Conservation (phyloP, 768 basidiomycete species). For the Russula griseocarnosa region DNA sequence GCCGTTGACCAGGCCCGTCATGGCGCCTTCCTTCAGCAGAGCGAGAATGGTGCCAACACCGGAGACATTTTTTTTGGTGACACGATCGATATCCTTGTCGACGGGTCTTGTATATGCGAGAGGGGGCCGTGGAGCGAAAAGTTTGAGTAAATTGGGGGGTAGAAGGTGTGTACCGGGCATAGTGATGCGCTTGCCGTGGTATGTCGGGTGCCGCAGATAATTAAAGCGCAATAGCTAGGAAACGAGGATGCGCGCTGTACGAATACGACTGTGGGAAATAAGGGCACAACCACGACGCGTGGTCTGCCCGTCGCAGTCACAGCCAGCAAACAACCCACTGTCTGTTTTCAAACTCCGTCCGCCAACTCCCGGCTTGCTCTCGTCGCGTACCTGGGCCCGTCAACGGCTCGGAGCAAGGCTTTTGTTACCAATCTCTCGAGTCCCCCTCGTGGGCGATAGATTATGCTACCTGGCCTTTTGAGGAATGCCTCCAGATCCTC, state of each 20-base stretch:
- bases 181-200: conserved; percentile 18
- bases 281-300: conserved; percentile 1
- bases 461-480: conserved; percentile 10
- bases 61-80: conserved; percentile 60
- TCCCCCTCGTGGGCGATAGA: conserved; percentile 5
- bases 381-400: too few species aligned
- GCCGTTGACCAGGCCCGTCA: conserved; percentile 59
- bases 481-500: conserved; percentile 13
- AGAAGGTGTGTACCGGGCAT: conserved; percentile 80
- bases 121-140: conserved; percentile 91
- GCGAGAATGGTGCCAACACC: conserved; percentile 77
- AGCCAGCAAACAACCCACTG: neutral
- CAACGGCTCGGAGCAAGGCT: neutral
- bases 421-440: neutral
- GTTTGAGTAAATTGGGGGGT: conserved; percentile 92
- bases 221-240: conserved; percentile 13
- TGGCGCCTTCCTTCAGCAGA: conserved; percentile 72
- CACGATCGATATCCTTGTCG: conserved; percentile 75
- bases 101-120: conserved; percentile 83
- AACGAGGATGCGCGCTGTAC: conserved; percentile 12
- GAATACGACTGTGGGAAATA: conserved; percentile 1
- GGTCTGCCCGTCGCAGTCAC: too few species aligned
- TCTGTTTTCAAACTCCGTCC: conserved; percentile 8
- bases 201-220: neutral
- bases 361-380: neutral